Base-by-base conservation (phyloP, 2,329 filamentous ascomycete species). In the Cytospora piceicola region DNA sequence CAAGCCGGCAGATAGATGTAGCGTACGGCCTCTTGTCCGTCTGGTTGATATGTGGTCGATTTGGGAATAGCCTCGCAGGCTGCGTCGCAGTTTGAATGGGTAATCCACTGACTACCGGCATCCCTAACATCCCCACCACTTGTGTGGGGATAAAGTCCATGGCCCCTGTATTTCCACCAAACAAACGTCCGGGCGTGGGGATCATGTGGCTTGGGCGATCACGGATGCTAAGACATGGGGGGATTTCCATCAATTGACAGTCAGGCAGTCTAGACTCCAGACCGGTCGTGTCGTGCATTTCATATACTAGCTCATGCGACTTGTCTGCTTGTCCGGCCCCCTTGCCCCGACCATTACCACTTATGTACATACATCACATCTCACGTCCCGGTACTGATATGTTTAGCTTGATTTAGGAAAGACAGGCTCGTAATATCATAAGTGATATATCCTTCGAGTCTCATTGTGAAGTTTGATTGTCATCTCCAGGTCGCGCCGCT, bases 111-210 rank as follows among this genome's bases (percentile, higher is more conserved):
- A 14, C n/a, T 49, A 11, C n/a, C 46, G 11, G 46, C n/a, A 24
- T 49, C 46, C 20, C 42, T 27, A 55, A n/a, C n/a, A 24, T 49
- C 46, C 42, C 42, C 36, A 55, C 39, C 51, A 27, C 34, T 51
- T 56, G 49, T 27, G 55, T 36, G 36, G 51, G 15, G 39, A 42
- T 20, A 39, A 49, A n/a, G 52, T 39, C 22, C 36, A 49, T 56
- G 56, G 49, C 51, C 60, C 53, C 52, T 34, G 56, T 63, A 57
- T 51, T 63, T 63, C 60, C 60, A 63, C 60, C 60, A 62, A 62
- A 46, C 52, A 39, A 36, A 36, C 27, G 22, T 51, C 39, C 54
- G 46, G 42, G 39, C 53, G 39, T 63, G 60, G 53, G 30, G 30
- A 20, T 30, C 17, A 22, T 8, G 53, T 51, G 60, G 60, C 32